Percentiles rank a stretch among this genome's conserved stretches.
Evolutionary conservation across 2,329 filamentous ascomycete genomes (phyloP).

Genomic region (Diaporthe vaccinii): DNA sequence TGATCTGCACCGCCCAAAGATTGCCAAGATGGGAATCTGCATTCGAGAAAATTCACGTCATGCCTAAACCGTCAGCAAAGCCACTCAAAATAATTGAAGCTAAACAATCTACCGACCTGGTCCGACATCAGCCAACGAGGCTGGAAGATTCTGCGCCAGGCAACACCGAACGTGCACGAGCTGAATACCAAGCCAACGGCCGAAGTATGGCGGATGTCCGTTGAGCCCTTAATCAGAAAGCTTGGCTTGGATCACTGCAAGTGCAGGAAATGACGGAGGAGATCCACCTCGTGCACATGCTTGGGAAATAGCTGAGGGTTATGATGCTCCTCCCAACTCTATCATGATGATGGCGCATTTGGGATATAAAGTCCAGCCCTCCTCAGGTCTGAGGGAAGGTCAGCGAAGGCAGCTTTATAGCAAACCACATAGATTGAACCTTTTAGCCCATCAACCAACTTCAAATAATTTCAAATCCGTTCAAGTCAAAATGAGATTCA

Average conservation of each 20-base stretch:
- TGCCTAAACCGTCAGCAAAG: not conserved
- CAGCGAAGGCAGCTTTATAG: not conserved
- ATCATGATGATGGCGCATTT: not conserved
- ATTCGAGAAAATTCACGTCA: conserved; percentile 1
- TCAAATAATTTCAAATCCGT: not conserved
- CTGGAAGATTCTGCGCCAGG: not conserved
- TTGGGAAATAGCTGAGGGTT: not conserved
- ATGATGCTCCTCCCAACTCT: no score
- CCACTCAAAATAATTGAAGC: not conserved
- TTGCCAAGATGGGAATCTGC: not conserved
- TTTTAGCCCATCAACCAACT: no score
- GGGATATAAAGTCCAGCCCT: not conserved
- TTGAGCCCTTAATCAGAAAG: not conserved
- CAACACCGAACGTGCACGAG: not conserved
- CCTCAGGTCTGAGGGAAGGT: not conserved
- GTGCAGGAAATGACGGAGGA: not conserved
- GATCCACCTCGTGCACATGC: not conserved
- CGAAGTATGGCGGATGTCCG: conserved; percentile 11
- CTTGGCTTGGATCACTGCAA: not conserved
- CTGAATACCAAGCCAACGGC: not conserved
- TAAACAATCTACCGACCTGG: not conserved
- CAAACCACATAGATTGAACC: not conserved
- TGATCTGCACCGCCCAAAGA: not conserved
- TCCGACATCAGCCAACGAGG: not conserved
- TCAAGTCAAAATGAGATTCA: conserved; percentile 9